Evolutionary conservation across 331 rosid genomes (phyloP).

Genomic region (Malus hybrid): DNA sequence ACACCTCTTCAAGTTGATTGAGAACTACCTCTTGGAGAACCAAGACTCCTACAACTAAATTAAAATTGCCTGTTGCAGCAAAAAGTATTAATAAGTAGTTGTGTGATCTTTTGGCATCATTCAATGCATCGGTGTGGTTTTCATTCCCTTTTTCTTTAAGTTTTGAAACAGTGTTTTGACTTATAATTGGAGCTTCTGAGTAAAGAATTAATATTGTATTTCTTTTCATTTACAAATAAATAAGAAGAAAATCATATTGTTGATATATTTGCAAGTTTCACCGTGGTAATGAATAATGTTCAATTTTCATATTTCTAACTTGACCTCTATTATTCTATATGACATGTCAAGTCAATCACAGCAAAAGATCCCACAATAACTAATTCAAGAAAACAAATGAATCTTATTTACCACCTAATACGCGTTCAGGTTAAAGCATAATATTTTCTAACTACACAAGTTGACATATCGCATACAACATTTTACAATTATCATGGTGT

Average conservation of each 20-base stretch:
- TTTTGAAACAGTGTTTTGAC: not conserved
- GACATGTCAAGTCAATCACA: too few relatives aligned
- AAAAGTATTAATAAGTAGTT: too few relatives aligned
- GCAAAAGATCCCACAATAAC: too few relatives aligned
- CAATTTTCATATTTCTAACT: too few relatives aligned
- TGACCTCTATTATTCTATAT: too few relatives aligned
- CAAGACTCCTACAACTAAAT: constrained; percentile 32
- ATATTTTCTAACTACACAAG: not conserved
- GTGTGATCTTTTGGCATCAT: too few relatives aligned
- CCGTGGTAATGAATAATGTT: too few relatives aligned
- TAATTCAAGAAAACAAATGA: too few relatives aligned
- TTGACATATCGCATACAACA: not conserved
- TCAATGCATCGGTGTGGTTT: not conserved
- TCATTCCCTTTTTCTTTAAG: not conserved
- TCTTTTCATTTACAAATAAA: not conserved
- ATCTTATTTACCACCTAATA: too few relatives aligned
- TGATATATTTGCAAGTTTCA: not conserved
- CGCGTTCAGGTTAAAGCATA: not conserved
- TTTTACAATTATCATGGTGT: too few relatives aligned
- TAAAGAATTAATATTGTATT: not conserved
- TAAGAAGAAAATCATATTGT: not conserved
- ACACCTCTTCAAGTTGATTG: constrained; percentile 1
- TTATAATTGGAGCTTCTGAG: not conserved
- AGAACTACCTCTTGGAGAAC: constrained; percentile 11
- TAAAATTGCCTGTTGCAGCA: too few relatives aligned